Evolutionary conservation across 2,329 filamentous ascomycete genomes (phyloP).

Genomic region (Diaporthe capsici): DNA sequence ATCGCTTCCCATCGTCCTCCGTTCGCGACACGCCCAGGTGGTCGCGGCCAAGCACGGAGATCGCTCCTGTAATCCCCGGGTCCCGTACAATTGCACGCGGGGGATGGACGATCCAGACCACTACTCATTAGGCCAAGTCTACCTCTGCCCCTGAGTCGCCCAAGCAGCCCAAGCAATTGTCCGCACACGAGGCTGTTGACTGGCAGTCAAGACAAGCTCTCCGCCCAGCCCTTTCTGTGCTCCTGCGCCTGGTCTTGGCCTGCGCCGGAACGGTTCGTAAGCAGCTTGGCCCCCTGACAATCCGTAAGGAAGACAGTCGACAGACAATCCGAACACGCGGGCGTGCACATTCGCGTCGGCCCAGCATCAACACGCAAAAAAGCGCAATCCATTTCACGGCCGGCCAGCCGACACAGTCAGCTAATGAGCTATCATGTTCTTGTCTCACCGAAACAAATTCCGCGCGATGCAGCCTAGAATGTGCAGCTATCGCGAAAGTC

Average conservation of each 20-base stretch:
- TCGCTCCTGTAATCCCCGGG: constrained; percentile 24
- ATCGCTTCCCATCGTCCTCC: neutral
- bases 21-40: constrained; percentile 5
- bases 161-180: neutral
- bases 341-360: neutral
- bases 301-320: neutral
- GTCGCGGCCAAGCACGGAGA: constrained; percentile 19
- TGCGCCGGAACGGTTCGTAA: neutral
- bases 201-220: constrained; percentile 29
- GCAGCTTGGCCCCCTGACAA: neutral
- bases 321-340: neutral
- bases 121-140: neutral
- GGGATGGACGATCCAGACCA: constrained; percentile 21
- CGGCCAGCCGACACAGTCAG: neutral
- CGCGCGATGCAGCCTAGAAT: neutral
- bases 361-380: neutral
- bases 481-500: constrained; percentile 28
- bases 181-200: neutral
- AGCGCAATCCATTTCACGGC: neutral
- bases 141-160: constrained; percentile 15
- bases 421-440: neutral
- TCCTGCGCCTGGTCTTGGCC: constrained; percentile 24
- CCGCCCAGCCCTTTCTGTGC: constrained; percentile 4
- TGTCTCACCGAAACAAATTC: neutral
- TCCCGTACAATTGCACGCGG: constrained; percentile 2